Percentiles rank a stretch among this genome's conserved stretches.
Conservation (phyloP, 2,329 filamentous ascomycete species). For the Colletotrichum cereale region DNA sequence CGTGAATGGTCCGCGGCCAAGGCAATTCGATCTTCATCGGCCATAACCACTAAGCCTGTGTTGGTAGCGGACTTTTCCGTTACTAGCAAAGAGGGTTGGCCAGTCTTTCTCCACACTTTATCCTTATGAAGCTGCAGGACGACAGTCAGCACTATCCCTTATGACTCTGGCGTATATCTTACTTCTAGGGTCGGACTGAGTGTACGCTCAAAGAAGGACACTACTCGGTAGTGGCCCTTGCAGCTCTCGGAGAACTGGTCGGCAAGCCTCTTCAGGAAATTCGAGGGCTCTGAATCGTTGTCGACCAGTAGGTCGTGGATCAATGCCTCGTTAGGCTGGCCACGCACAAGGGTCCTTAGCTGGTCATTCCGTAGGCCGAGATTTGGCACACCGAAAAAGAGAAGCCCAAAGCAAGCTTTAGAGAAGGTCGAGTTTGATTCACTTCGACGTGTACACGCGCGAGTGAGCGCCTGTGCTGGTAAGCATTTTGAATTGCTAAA, state of each 20-base stretch:
- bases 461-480: slow-evolving; percentile 43
- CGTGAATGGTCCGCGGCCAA: slow-evolving; percentile 44
- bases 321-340: slow-evolving; percentile 44
- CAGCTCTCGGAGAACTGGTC: slow-evolving; percentile 42
- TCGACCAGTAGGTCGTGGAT: slow-evolving; percentile 43
- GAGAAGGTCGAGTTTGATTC: slow-evolving; percentile 26
- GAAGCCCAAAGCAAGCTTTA: slow-evolving; percentile 42
- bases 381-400: slow-evolving; percentile 49
- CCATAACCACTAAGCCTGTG: slow-evolving; percentile 34
- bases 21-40: slow-evolving; percentile 33
- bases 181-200: slow-evolving; percentile 43
- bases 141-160: not conserved
- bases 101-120: slow-evolving; percentile 35
- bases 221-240: slow-evolving; percentile 39
- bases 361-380: slow-evolving; percentile 43
- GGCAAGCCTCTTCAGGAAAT: slow-evolving; percentile 40
- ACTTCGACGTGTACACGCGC: slow-evolving; percentile 21
- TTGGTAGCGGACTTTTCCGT: slow-evolving; percentile 44
- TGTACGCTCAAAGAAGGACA: slow-evolving; percentile 42
- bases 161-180: too few relatives aligned
- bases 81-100: slow-evolving; percentile 42
- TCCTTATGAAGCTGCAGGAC: not conserved
- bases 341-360: slow-evolving; percentile 42
- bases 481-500: too few relatives aligned
- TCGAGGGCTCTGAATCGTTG: slow-evolving; percentile 42